Percentiles rank a stretch among this genome's conserved stretches.
Conservation (phyloP, 176 grass and related monocot species). For the Poa annua region DNA sequence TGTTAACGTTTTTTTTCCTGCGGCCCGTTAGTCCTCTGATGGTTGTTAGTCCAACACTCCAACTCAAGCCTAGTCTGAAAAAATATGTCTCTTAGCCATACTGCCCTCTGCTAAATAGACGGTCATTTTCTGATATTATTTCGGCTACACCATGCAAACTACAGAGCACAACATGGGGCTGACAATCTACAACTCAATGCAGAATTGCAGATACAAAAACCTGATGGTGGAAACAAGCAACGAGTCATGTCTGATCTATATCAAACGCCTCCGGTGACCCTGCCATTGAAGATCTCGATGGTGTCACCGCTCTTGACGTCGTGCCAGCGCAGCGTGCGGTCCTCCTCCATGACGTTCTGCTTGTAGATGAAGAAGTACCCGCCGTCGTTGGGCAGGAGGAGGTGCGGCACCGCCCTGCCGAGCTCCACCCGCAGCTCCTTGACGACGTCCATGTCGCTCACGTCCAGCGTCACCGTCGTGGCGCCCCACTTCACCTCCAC, state of each 20-base stretch:
- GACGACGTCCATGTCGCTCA: constrained; percentile 44
- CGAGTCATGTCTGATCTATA: neutral
- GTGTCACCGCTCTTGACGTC: constrained; percentile 59
- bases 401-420: neutral
- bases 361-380: constrained; percentile 65
- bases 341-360: constrained; percentile 69
- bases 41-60: no score
- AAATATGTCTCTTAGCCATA: no score
- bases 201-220: no score
- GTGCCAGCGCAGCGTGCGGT: constrained; percentile 64
- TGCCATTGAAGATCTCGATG: constrained; percentile 62
- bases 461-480: constrained; percentile 42
- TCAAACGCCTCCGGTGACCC: constrained; percentile 46
- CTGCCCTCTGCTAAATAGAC: no score
- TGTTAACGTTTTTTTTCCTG: no score
- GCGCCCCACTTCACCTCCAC: constrained; percentile 46
- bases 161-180: neutral
- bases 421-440: constrained; percentile 23
- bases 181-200: neutral
- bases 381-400: neutral
- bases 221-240: neutral
- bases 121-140: no score
- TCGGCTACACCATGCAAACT: no score
- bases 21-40: no score
- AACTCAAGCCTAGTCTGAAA: no score